Conservation (phyloP, 768 basidiomycete species). For the Lactarius hengduanensis region DNA sequence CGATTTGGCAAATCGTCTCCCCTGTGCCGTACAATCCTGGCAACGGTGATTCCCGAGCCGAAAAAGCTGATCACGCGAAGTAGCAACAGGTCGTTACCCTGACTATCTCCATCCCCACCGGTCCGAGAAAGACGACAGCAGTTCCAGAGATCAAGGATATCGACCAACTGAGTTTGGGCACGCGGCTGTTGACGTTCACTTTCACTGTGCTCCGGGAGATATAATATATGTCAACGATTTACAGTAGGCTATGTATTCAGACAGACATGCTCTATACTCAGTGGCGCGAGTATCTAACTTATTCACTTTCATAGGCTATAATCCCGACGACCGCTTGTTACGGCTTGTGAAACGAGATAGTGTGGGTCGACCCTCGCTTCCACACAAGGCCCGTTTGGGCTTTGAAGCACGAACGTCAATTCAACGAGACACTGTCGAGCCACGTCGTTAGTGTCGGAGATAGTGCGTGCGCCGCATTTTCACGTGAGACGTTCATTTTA, state of each 20-base stretch:
- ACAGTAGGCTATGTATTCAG: conserved; percentile 18
- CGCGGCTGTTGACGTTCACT: conserved; percentile 48
- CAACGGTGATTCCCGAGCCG: not conserved
- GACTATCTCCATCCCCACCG: conserved; percentile 8
- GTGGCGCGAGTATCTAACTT: conserved; percentile 38
- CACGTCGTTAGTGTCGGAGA: conserved; percentile 39
- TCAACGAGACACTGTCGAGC: conserved; percentile 55
- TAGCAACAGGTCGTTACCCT: conserved; percentile 30
- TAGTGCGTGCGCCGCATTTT: conserved; percentile 32
- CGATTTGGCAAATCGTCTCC: conserved; percentile 59
- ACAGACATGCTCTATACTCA: conserved; percentile 32
- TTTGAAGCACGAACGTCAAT: conserved; percentile 57
- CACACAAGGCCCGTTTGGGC: conserved; percentile 57
- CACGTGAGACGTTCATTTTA: not conserved
- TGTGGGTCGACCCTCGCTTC: conserved; percentile 71
- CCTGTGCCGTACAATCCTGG: not conserved
- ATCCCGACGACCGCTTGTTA: conserved; percentile 44
- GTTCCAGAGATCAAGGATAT: conserved; percentile 18
- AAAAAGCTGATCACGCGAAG: conserved; percentile 8
- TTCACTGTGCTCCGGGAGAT: conserved; percentile 30
- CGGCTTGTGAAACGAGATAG: conserved; percentile 50
- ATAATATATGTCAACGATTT: conserved; percentile 12
- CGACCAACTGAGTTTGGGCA: conserved; percentile 40
- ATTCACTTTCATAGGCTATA: conserved; percentile 55
- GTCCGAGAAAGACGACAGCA: not conserved